phyloP scores from a whole-genome alignment of 2,329 filamentous ascomycete genomes.

The Zasmidium angulare region DNA sequence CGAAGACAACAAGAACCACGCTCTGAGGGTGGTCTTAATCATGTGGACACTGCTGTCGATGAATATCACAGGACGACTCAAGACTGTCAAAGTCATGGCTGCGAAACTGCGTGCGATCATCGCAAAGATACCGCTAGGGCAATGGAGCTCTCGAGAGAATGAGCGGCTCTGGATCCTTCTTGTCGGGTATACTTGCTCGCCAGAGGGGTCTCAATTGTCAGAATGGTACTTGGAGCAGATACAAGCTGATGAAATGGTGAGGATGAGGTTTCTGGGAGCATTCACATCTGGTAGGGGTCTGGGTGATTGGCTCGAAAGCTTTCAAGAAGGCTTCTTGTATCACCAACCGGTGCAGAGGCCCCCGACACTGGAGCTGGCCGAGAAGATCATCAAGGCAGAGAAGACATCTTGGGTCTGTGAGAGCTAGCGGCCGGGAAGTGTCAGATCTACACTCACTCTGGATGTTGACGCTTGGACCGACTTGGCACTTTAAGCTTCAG shows the following conservation, averaged over 20 bases:
- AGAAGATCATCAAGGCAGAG: neutral
- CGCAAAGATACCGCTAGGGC: neutral
- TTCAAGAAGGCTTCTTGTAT: neutral
- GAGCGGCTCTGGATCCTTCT: conserved; percentile 2
- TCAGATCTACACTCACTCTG: neutral
- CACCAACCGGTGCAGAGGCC: neutral
- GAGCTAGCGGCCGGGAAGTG: neutral
- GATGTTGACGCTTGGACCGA: neutral
- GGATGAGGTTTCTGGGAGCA: neutral
- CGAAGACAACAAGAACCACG: neutral
- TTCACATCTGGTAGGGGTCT: neutral
- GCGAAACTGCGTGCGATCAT: neutral
- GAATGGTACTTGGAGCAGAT: neutral
- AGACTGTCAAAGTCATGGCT: conserved; percentile 6
- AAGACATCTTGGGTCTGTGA: neutral
- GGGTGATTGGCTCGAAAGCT: neutral
- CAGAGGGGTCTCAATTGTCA: neutral
- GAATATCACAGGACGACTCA: conserved; percentile 7
- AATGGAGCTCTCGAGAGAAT: neutral
- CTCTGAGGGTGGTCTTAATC: neutral
- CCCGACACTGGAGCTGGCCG: neutral
- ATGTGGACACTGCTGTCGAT: conserved; percentile 9
- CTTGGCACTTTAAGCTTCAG: neutral
- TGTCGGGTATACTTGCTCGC: neutral
- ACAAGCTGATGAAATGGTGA: neutral